phyloP scores from a whole-genome alignment of 768 basidiomycete species.

The Rhizopogon roseolus region DNA sequence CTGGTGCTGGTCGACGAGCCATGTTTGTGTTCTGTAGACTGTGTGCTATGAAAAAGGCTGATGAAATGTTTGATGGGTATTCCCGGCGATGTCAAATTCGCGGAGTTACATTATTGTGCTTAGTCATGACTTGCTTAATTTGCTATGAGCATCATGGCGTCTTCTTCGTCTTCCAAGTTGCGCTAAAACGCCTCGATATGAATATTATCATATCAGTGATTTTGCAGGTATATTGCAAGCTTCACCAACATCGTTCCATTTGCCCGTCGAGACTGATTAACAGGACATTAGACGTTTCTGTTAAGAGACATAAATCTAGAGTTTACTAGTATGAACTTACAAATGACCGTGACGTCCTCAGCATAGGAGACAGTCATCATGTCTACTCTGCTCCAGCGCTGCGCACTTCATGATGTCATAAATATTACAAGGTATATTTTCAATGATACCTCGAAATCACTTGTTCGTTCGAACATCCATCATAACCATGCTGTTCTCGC shows the following conservation, averaged over 20 bases:
- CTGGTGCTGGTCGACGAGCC: constrained; percentile 67
- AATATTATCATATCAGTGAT: no score
- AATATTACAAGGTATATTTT: not conserved
- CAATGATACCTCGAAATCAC: not conserved
- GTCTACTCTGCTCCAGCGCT: constrained; percentile 1
- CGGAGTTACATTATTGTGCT: constrained; percentile 1
- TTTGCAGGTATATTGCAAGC: no score
- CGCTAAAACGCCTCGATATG: no score
- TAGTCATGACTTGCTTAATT: not conserved
- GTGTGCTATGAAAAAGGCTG: not conserved
- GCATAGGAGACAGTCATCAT: no score
- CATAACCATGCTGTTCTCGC: constrained; percentile 15
- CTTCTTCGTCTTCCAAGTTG: no score
- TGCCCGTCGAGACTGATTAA: no score
- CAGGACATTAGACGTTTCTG: no score
- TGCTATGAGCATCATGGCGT: no score
- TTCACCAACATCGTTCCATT: no score
- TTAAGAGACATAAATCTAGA: no score
- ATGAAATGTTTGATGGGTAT: not conserved
- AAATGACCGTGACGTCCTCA: no score
- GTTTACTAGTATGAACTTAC: no score
- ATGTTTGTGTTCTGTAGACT: constrained; percentile 38
- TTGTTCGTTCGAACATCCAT: not conserved
- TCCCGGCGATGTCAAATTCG: not conserved
- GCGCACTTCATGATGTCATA: constrained; percentile 25